Conservation (phyloP, 768 basidiomycete genomes). For the Butyriboletus loyo region DNA sequence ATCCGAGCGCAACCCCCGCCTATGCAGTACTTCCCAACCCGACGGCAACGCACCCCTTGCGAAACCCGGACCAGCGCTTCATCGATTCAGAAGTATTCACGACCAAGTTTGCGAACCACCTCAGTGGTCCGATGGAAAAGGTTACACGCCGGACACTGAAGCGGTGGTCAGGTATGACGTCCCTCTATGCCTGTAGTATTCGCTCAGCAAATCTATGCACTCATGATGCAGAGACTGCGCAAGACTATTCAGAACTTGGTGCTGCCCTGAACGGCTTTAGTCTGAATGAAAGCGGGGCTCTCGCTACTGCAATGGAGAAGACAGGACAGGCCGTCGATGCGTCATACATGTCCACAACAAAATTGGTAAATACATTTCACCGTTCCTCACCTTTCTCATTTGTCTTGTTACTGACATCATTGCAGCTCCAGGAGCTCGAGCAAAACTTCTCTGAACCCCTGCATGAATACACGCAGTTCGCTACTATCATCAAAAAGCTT, state of each 20-base stretch:
- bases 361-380: constrained; percentile 55
- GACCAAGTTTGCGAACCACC: constrained; percentile 89
- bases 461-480: constrained; percentile 95
- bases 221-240: constrained; percentile 58
- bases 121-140: constrained; percentile 93
- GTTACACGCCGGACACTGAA: constrained; percentile 90
- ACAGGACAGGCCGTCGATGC: constrained; percentile 95
- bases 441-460: constrained; percentile 94
- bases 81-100: constrained; percentile 96
- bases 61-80: constrained; percentile 92
- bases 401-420: constrained; percentile 7
- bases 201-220: constrained; percentile 2
- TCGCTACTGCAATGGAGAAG: constrained; percentile 89
- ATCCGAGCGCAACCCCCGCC: constrained; percentile 64
- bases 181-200: background rate
- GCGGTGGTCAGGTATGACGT: constrained; percentile 81
- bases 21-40: constrained; percentile 89
- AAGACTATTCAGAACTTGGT: constrained; percentile 88
- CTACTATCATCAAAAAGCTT: constrained; percentile 89
- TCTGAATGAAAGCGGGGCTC: constrained; percentile 70
- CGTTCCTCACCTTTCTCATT: constrained; percentile 1
- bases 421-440: constrained; percentile 88
- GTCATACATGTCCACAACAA: constrained; percentile 89
- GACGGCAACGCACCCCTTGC: constrained; percentile 82
- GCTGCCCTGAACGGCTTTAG: constrained; percentile 92